Percentiles rank a stretch among this genome's conserved stretches.
phyloP scores from a whole-genome alignment of 139 green algal genomes.

The Coccomyxa sp. region DNA sequence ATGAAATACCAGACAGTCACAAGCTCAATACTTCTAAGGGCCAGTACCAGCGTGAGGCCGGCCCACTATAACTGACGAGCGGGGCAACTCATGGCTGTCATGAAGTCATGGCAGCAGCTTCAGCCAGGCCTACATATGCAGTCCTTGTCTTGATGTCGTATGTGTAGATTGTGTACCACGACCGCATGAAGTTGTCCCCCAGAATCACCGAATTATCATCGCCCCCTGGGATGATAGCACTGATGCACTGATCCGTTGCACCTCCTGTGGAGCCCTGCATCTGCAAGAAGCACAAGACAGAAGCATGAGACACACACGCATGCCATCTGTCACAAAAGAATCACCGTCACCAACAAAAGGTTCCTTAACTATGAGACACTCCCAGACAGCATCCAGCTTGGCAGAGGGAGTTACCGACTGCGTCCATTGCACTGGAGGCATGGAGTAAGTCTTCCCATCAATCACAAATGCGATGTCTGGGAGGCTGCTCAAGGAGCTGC shows the following conservation, averaged over 20 bases:
- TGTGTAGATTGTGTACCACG: constrained; percentile 7
- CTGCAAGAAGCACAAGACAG: neutral
- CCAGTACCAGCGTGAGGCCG: too few species aligned
- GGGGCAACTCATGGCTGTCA: neutral
- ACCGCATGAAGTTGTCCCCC: constrained; percentile 13
- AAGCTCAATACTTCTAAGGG: too few species aligned
- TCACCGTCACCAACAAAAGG: too few species aligned
- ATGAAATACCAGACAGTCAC: too few species aligned
- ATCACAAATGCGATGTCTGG: constrained; percentile 5
- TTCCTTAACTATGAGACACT: too few species aligned
- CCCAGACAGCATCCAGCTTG: neutral
- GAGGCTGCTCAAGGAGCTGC: neutral
- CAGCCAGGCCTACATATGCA: constrained; percentile 5
- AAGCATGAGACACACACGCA: neutral
- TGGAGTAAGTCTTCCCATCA: neutral
- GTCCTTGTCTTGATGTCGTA: neutral
- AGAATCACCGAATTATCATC: constrained; percentile 4
- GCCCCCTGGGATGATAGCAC: constrained; percentile 8
- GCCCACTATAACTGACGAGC: too few species aligned
- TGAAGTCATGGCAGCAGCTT: neutral
- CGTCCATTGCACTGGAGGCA: constrained; percentile 6
- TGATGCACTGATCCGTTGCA: neutral
- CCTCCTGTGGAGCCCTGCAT: neutral
- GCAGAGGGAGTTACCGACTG: neutral
- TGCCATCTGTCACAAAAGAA: neutral